A percentile compares a stretch with the other conserved stretches of the same genome.
These are phyloP conservation scores for Prunus mira DNA, from an alignment of 306 rosid genomes.

Conservation along the genomic window DNA sequence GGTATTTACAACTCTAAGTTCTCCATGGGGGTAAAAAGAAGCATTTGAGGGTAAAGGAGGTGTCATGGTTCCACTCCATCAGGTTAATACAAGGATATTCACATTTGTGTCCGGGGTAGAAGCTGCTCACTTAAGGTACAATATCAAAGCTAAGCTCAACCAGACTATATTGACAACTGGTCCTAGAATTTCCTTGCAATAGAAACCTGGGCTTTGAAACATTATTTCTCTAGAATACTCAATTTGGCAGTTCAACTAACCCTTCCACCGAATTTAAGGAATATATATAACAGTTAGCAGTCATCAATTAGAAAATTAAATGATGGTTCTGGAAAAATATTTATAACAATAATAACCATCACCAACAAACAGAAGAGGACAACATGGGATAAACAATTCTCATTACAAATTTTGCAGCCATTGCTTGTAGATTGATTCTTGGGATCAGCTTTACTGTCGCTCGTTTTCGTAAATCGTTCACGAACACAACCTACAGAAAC, in stretches of 20 bases:
- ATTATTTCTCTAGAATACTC: not conserved
- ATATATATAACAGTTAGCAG: not conserved
- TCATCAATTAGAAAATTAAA: not conserved
- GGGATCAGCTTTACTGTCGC: constrained; percentile 88
- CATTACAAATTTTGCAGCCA: constrained; percentile 91
- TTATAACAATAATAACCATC: not conserved
- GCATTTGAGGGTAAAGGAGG: not conserved
- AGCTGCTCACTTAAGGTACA: no score
- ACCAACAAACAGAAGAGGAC: constrained; percentile 1
- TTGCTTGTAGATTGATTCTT: constrained; percentile 74
- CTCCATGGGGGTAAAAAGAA: not conserved
- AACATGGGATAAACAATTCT: constrained; percentile 12
- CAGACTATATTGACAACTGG: not conserved
- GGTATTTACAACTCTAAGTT: not conserved
- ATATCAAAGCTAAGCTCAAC: not conserved
- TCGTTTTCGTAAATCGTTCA: constrained; percentile 55
- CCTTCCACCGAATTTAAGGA: not conserved
- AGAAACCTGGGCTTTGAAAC: not conserved
- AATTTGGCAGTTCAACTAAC: not conserved
- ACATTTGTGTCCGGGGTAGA: not conserved
- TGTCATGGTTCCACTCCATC: not conserved
- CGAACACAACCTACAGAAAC: constrained; percentile 62
- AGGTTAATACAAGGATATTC: not conserved
- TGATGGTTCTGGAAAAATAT: not conserved
- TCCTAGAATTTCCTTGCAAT: not conserved